Percentiles rank a stretch among this genome's conserved stretches.
These are phyloP conservation scores for Ustilago tritici DNA, from an alignment of 1,284 basidiomycete genomes.

Conservation along the genomic window DNA sequence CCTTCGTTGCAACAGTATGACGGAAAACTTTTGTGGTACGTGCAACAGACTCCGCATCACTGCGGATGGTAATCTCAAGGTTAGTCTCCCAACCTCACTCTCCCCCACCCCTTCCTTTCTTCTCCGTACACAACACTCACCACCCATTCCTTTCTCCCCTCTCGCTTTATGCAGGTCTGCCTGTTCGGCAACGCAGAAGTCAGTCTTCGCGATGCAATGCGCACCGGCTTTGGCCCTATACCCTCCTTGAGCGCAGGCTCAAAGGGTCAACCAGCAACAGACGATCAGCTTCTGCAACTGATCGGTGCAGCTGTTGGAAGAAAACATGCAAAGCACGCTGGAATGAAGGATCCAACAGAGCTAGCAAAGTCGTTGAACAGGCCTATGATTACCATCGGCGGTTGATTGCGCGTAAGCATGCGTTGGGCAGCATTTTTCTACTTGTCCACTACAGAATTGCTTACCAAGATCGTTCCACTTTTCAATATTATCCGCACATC, in stretches of 20 bases:
- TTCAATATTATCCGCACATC: not conserved
- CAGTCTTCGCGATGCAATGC: slow-evolving; percentile 81
- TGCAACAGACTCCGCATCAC: slow-evolving; percentile 87
- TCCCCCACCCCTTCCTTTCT: not conserved
- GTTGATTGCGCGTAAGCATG: slow-evolving; percentile 32
- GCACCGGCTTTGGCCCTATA: slow-evolving; percentile 66
- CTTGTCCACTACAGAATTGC: slow-evolving; percentile 7
- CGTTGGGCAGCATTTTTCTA: not conserved
- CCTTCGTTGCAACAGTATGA: slow-evolving; percentile 69
- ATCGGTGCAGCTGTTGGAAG: slow-evolving; percentile 78
- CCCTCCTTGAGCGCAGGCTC: slow-evolving; percentile 32
- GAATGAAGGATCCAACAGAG: slow-evolving; percentile 58
- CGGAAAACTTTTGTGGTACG: slow-evolving; percentile 87
- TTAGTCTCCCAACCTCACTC: slow-evolving; percentile 59
- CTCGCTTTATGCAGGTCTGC: slow-evolving; percentile 71
- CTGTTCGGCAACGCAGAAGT: slow-evolving; percentile 87
- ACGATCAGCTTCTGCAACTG: slow-evolving; percentile 76
- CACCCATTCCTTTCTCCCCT: not conserved
- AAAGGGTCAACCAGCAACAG: slow-evolving; percentile 66
- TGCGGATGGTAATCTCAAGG: slow-evolving; percentile 90
- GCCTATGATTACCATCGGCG: slow-evolving; percentile 88
- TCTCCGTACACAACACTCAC: not conserved
- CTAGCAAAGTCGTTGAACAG: slow-evolving; percentile 55
- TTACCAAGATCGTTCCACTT: slow-evolving; percentile 12
- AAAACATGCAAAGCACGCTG: slow-evolving; percentile 84